These are phyloP conservation scores for Elsinoe perseae DNA, from an alignment of 2,329 filamentous ascomycete genomes.

Conservation along the genomic window DNA sequence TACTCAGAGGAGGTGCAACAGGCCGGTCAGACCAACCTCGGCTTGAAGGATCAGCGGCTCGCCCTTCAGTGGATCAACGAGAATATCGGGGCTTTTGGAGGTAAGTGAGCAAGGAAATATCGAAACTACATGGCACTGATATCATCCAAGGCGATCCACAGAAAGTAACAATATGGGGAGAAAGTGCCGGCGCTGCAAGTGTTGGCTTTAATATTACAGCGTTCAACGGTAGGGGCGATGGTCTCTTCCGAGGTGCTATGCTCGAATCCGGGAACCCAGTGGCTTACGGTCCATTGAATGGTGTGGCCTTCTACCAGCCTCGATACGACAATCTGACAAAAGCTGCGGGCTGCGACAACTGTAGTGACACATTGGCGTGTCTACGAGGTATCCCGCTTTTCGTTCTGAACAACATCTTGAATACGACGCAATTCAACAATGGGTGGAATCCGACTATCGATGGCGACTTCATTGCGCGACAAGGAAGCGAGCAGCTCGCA, in stretches of 20 bases:
- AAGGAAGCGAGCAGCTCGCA: conserved; percentile 47
- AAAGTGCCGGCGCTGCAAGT: conserved; percentile 37
- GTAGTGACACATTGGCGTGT: conserved; percentile 54
- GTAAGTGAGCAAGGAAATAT: too few relatives aligned
- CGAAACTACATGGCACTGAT: neutral
- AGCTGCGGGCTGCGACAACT: conserved; percentile 51
- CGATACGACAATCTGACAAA: conserved; percentile 56
- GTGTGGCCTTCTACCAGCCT: conserved; percentile 40
- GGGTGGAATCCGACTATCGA: conserved; percentile 44
- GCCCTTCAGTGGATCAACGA: conserved; percentile 40
- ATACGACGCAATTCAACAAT: conserved; percentile 28
- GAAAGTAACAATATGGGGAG: conserved; percentile 41
- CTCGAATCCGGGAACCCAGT: conserved; percentile 39
- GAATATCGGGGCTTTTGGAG: conserved; percentile 36
- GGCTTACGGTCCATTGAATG: conserved; percentile 26
- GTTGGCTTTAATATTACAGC: conserved; percentile 42
- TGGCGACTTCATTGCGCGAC: conserved; percentile 48
- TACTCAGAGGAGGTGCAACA: conserved; percentile 47
- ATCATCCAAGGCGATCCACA: conserved; percentile 26
- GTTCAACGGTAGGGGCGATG: conserved; percentile 41
- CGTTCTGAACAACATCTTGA: conserved; percentile 26
- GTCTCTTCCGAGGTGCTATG: conserved; percentile 41
- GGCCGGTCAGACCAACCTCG: conserved; percentile 46
- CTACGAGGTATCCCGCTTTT: conserved; percentile 45
- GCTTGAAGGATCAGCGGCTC: conserved; percentile 38